These are phyloP conservation scores for Populus davidiana DNA, from an alignment of 345 rosid genomes.

Conservation along the genomic window DNA sequence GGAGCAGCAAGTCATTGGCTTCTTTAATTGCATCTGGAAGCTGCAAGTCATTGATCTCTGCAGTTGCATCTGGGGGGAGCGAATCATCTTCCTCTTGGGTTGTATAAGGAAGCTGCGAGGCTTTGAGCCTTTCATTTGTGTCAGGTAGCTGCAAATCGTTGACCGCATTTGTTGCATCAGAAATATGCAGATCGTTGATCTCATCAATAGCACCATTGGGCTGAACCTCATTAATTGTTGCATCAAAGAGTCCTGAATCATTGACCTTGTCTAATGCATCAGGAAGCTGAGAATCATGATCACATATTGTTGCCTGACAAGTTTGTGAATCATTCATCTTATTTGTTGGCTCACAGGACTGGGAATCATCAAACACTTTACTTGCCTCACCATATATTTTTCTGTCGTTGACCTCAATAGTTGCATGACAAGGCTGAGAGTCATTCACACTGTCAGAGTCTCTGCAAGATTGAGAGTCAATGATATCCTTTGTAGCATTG, in stretches of 20 bases:
- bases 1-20: not conserved
- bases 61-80: not conserved
- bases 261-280: not conserved
- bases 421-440: constrained; percentile 1
- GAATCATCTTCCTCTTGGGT: not conserved
- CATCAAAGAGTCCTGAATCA: not conserved
- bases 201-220: not conserved
- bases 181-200: not conserved
- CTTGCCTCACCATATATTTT: not conserved
- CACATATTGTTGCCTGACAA: not conserved
- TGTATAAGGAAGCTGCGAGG: not conserved
- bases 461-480: constrained; percentile 7
- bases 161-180: not conserved
- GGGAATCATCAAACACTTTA: constrained; percentile 4
- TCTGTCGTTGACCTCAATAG: not conserved
- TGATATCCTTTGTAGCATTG: not conserved
- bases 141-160: constrained; percentile 2
- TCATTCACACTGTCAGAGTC: not conserved
- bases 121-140: not conserved
- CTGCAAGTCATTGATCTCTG: not conserved
- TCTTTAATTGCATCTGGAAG: not conserved
- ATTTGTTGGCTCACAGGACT: constrained; percentile 6
- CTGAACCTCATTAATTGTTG: not conserved
- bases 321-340: not conserved
- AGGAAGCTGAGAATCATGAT: constrained; percentile 8